These are phyloP conservation scores for Buxus sempervirens DNA, from an alignment of 164 flowering plant genomes.

Conservation along the genomic window DNA sequence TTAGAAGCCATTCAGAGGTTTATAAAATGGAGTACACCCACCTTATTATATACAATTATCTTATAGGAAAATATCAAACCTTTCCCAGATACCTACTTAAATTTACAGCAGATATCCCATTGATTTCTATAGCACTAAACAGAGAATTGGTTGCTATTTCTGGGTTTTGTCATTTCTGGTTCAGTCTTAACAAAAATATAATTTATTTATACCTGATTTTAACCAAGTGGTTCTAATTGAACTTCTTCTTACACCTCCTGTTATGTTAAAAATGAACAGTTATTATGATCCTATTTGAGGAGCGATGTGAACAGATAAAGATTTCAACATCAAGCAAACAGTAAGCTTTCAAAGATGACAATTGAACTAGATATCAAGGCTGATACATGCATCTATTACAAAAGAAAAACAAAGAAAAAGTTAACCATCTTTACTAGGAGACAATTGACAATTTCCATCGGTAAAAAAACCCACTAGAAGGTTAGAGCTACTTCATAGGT, in stretches of 20 bases:
- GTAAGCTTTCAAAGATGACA: too few relatives aligned
- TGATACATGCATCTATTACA: too few relatives aligned
- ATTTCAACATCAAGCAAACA: too few relatives aligned
- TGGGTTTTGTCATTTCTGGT: not conserved
- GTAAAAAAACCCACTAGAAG: too few relatives aligned
- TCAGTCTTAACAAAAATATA: not conserved
- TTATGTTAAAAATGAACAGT: too few relatives aligned
- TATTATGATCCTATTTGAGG: too few relatives aligned
- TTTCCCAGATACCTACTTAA: not conserved
- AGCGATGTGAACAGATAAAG: too few relatives aligned
- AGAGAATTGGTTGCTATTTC: not conserved
- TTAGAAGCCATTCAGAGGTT: not conserved
- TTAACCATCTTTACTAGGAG: too few relatives aligned
- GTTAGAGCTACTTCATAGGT: too few relatives aligned
- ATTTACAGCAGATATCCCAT: not conserved
- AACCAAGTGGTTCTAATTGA: not conserved
- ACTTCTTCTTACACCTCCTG: not conserved
- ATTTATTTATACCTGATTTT: not conserved
- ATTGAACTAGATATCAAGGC: too few relatives aligned
- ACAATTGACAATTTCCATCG: too few relatives aligned
- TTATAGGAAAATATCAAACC: not conserved
- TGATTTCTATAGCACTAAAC: not conserved
- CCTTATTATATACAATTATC: not conserved
- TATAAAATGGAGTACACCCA: not conserved
- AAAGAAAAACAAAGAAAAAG: too few relatives aligned